These are phyloP conservation scores for Inonotus obliquus DNA, from an alignment of 1,284 basidiomycete species.

Conservation along the genomic window DNA sequence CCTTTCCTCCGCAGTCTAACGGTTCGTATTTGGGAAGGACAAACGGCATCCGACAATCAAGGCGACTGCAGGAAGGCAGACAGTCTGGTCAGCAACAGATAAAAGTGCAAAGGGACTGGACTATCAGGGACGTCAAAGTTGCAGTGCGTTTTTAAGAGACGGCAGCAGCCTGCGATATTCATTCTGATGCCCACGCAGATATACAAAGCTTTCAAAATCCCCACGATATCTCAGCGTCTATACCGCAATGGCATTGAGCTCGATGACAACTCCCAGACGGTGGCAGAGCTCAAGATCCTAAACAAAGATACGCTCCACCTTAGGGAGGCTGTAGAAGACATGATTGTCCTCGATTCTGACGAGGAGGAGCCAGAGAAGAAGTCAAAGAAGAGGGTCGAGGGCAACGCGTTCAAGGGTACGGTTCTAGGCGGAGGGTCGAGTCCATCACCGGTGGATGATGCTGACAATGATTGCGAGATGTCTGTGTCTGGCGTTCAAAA, in stretches of 20 bases:
- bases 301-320: slow-evolving; percentile 65
- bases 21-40: not conserved
- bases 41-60: slow-evolving; percentile 50
- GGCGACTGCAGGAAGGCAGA: slow-evolving; percentile 54
- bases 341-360: slow-evolving; percentile 49
- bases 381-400: slow-evolving; percentile 49
- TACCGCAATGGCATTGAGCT: slow-evolving; percentile 61
- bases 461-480: not conserved
- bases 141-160: slow-evolving; percentile 40
- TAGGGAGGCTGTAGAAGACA: slow-evolving; percentile 55
- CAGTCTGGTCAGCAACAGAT: slow-evolving; percentile 45
- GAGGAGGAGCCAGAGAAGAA: slow-evolving; percentile 30
- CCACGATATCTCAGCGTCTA: slow-evolving; percentile 69
- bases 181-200: slow-evolving; percentile 37
- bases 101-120: slow-evolving; percentile 56
- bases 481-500: slow-evolving; percentile 3
- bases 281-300: slow-evolving; percentile 54
- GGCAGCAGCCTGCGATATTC: not conserved
- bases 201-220: slow-evolving; percentile 54
- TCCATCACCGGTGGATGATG: slow-evolving; percentile 4
- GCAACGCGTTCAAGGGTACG: slow-evolving; percentile 70
- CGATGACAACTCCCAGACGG: slow-evolving; percentile 54
- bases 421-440: slow-evolving; percentile 43
- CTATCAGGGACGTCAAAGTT: slow-evolving; percentile 73
- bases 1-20: not conserved